Evolutionary conservation across 305 asterid species (phyloP), one percentile per base, ranked within the genome.

Genomic region (Rubia tinctorum): DNA sequence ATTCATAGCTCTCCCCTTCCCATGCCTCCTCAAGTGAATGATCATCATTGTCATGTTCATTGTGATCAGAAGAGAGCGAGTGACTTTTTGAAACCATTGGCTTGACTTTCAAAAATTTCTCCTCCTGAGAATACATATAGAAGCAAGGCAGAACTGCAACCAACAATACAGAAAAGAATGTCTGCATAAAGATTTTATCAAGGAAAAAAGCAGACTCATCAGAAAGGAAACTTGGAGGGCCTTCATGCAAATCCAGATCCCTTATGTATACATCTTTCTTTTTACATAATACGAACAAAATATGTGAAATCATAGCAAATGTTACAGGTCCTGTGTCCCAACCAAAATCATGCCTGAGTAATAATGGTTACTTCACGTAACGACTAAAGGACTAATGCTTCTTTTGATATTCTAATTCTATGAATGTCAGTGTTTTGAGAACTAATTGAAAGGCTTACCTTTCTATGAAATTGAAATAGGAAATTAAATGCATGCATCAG

Each of bases 71-170:
- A 69, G 85, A 73, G 59, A 75, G 78, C 37, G 71, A 66, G 15
- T 63, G 73, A 25, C 51, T 4, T 82, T 84, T 86, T 53, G 86
- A 77, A 74, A 71, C 68, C 49, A 74, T 76, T 27, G 85, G 68
- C 76, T 71, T 37, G 69, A 75, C 81, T 76, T 73, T 93, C 4
- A 74, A 63, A 77, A 39, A 73, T 73, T 81, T 91, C 83, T 91
- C 98, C 76, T 84, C 87, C 84, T 80, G 88, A 59, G 87, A 59
- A 82, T 84, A 81, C 76, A 83, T 75, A 78, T 94, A 94, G 84
- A 94, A 94, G 89, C 97, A 91, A 64, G 96, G 97, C 81, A 94
- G 25, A 77, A 87, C 98, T 93, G 91, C 81, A 82, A 80, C 18
- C 56, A 47, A 17, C 34, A 71, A 76, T 82, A 49, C 27, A 73